phyloP scores from a whole-genome alignment of 768 basidiomycete species.

The Mycena indigotica region DNA sequence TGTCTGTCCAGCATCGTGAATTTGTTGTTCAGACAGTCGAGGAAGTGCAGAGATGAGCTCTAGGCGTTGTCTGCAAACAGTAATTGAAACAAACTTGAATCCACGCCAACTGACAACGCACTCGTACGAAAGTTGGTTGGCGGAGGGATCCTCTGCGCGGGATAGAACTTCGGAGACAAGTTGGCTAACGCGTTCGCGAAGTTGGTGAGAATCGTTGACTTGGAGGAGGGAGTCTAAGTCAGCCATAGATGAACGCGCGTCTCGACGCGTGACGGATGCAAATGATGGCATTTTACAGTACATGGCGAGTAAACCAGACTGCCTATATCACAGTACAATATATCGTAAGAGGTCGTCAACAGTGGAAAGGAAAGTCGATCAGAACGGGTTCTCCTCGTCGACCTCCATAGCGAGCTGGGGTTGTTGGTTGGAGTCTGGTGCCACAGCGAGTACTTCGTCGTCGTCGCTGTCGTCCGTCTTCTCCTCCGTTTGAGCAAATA shows the following conservation, averaged over 20 bases:
- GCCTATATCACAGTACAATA: slow-evolving; percentile 14
- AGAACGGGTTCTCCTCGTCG: slow-evolving; percentile 78
- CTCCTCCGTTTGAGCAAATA: slow-evolving; percentile 56
- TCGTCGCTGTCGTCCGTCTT: slow-evolving; percentile 43
- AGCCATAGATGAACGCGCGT: slow-evolving; percentile 18
- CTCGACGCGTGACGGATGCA: slow-evolving; percentile 5
- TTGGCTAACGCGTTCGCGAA: slow-evolving; percentile 17
- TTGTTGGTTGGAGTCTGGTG: slow-evolving; percentile 27
- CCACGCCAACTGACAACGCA: neutral
- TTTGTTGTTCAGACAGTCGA: slow-evolving; percentile 50
- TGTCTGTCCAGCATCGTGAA: slow-evolving; percentile 48
- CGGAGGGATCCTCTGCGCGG: slow-evolving; percentile 14
- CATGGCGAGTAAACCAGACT: slow-evolving; percentile 17
- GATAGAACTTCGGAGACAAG: slow-evolving; percentile 16
- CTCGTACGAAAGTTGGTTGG: slow-evolving; percentile 16
- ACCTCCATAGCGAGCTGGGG: slow-evolving; percentile 38
- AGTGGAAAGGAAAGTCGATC: slow-evolving; percentile 17
- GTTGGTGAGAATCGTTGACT: neutral
- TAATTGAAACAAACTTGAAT: neutral
- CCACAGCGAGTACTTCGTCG: slow-evolving; percentile 29
- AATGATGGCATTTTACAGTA: neutral
- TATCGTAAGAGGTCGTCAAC: slow-evolving; percentile 12
- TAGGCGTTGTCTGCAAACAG: slow-evolving; percentile 37
- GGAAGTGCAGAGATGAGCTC: slow-evolving; percentile 51
- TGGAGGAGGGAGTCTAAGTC: slow-evolving; percentile 16